Conservation (phyloP, 495 filamentous ascomycete genomes). For the Mycothermus thermophilus region DNA sequence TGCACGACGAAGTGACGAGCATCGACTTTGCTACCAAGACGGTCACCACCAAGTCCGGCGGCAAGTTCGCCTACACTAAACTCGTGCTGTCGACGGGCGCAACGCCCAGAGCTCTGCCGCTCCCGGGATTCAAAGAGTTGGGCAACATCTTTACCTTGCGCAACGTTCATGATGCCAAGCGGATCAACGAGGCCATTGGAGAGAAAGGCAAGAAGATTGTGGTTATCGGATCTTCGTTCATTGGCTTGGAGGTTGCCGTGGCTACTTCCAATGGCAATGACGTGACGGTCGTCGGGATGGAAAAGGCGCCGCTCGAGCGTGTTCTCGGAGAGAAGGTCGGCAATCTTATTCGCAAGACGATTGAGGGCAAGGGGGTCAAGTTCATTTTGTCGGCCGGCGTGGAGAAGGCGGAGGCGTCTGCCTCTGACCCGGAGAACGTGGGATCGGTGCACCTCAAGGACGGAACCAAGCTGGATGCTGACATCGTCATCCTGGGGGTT, state of each 20-base stretch:
- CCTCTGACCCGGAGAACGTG: constrained; percentile 49
- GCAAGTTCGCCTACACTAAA: constrained; percentile 64
- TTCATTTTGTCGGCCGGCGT: constrained; percentile 73
- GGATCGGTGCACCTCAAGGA: constrained; percentile 76
- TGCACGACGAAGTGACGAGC: constrained; percentile 57
- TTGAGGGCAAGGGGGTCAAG: constrained; percentile 77
- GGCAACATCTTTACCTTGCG: constrained; percentile 77
- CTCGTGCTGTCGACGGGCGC: constrained; percentile 83
- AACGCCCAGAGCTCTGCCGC: constrained; percentile 57
- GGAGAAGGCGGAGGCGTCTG: constrained; percentile 61
- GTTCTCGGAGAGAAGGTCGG: constrained; percentile 77
- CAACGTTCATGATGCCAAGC: constrained; percentile 55
- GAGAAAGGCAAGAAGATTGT: constrained; percentile 83
- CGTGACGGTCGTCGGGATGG: constrained; percentile 90
- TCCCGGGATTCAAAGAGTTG: constrained; percentile 76
- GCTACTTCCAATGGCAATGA: constrained; percentile 57
- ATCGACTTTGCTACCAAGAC: constrained; percentile 65
- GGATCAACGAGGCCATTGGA: constrained; percentile 65
- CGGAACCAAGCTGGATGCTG: constrained; percentile 69
- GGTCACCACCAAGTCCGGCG: constrained; percentile 57
- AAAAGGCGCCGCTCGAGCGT: constrained; percentile 70
- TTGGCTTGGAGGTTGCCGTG: constrained; percentile 90
- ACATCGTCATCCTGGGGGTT: constrained; percentile 81
- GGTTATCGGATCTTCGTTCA: constrained; percentile 82
- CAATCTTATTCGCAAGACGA: constrained; percentile 55